Evolutionary conservation across 805 yeast genomes (phyloP), one percentile per base, ranked within the genome.

Genomic region (Starmera caribaea): DNA sequence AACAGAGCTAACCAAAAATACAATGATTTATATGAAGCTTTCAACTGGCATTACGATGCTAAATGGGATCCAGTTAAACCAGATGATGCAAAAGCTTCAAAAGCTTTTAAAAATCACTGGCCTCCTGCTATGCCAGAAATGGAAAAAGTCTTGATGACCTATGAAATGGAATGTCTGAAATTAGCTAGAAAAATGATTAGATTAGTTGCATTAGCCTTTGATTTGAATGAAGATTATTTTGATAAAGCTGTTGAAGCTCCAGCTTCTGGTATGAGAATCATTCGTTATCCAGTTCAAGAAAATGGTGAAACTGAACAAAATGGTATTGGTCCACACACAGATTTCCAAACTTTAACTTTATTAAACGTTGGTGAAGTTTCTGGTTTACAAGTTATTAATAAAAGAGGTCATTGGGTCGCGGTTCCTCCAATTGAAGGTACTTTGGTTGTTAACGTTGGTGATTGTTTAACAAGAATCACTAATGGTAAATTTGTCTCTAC

Each of bases 271-370:
- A 44, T 56, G 13, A 49, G 68, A 36, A 36, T 62, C 29, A 43
- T 62, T n/a, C 66, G 61, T 39, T 64, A 63, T 34, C 59, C 63
- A 5, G 55, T 46, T 5, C 54, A 54, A 31, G 58, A 53, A 10
- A 50, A 55, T 16, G 39, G 49, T 5, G 48, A 44, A 4, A 59
- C 53, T 4, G 50, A 52, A 17, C 53, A 56, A 37, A 55, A 58
- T 38, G 58, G 68, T n/a, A 59, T 62, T 39, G 67, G 65, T 8
- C 63, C 67, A 3, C 69, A 64, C 42, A 61, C 66, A 3, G 69
- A 64, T 41, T 61, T 60, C 42, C 65, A 60, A 14, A 52, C 58
- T 11, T 40, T 64, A 32, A 64, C 69, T 0, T 51, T 64, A 45
- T 45, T 63, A 14, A 43, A 52, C 36, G 66, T 61, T 38, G 69